Evolutionary conservation across 192 early-diverging fungal species (phyloP).

Genomic region (Podila epicladia): DNA sequence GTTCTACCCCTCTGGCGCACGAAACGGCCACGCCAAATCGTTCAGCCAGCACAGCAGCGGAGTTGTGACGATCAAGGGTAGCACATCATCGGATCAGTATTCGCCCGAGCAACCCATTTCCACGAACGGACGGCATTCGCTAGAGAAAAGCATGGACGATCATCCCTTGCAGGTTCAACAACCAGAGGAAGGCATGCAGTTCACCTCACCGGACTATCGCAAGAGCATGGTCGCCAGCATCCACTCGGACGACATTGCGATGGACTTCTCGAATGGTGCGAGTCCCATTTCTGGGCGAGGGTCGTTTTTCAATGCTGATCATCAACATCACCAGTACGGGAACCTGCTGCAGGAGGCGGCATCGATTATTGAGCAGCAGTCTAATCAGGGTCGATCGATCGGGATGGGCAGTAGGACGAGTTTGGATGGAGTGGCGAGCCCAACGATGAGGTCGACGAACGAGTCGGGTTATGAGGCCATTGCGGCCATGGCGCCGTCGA

Average conservation of each 20-base stretch:
- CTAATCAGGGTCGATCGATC: neutral
- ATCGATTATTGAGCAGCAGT: conserved; percentile 25
- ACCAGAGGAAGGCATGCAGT: conserved; percentile 26
- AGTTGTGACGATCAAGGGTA: neutral
- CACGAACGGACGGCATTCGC: neutral
- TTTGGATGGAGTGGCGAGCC: too few species aligned
- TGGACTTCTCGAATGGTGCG: conserved; percentile 6
- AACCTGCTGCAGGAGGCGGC: conserved; percentile 38
- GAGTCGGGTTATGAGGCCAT: too few species aligned
- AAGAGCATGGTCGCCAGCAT: conserved; percentile 32
- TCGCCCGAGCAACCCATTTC: neutral
- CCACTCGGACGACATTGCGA: conserved; percentile 16
- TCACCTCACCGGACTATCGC: conserved; percentile 35
- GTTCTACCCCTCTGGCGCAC: neutral
- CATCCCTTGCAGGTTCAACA: neutral
- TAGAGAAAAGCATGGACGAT: too few species aligned
- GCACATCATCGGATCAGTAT: neutral
- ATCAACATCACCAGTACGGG: conserved; percentile 13
- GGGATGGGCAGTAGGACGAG: too few species aligned
- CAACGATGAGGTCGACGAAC: neutral
- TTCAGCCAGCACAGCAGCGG: neutral
- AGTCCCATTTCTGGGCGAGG: neutral
- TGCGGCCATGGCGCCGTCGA: too few species aligned
- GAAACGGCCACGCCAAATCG: neutral
- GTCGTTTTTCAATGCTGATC: conserved; percentile 1